phyloP scores from a whole-genome alignment of 495 filamentous ascomycete genomes.

The Niebla homalea region DNA sequence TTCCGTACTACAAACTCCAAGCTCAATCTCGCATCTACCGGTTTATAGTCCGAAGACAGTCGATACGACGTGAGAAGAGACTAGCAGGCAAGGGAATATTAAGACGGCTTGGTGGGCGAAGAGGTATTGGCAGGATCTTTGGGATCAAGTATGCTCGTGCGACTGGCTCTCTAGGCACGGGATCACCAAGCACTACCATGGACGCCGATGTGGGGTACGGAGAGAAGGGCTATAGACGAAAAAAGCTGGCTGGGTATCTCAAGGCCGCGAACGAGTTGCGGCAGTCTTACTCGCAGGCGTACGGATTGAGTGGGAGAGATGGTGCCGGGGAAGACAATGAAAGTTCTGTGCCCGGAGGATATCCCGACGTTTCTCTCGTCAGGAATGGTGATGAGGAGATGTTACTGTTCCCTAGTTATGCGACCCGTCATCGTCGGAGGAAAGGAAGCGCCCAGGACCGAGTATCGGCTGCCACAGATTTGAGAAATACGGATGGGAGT shows the following conservation, averaged over 20 bases:
- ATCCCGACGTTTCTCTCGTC: constrained; percentile 68
- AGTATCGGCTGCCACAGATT: constrained; percentile 19
- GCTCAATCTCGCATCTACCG: constrained; percentile 64
- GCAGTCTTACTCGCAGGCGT: constrained; percentile 60
- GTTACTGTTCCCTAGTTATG: constrained; percentile 87
- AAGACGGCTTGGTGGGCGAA: constrained; percentile 35
- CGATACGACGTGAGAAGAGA: constrained; percentile 32
- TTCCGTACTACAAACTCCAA: constrained; percentile 53
- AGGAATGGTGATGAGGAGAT: constrained; percentile 78
- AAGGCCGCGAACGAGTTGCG: constrained; percentile 84
- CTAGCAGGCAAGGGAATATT: constrained; percentile 34
- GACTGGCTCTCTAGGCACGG: not conserved
- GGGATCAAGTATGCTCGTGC: constrained; percentile 19
- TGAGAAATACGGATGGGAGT: constrained; percentile 18
- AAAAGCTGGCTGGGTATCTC: constrained; percentile 71
- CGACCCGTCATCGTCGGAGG: constrained; percentile 42
- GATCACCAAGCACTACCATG: constrained; percentile 1
- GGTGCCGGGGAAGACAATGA: constrained; percentile 39
- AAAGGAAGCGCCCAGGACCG: constrained; percentile 26
- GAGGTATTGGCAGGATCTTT: constrained; percentile 26
- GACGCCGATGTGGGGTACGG: constrained; percentile 20
- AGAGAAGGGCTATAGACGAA: constrained; percentile 57
- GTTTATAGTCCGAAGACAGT: constrained; percentile 53
- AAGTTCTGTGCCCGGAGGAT: constrained; percentile 56
- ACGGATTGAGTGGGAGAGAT: constrained; percentile 36